Evolutionary conservation across 495 filamentous ascomycete species (phyloP), one percentile per base, ranked within the genome.

Genomic region (Cetradonia linearis): DNA sequence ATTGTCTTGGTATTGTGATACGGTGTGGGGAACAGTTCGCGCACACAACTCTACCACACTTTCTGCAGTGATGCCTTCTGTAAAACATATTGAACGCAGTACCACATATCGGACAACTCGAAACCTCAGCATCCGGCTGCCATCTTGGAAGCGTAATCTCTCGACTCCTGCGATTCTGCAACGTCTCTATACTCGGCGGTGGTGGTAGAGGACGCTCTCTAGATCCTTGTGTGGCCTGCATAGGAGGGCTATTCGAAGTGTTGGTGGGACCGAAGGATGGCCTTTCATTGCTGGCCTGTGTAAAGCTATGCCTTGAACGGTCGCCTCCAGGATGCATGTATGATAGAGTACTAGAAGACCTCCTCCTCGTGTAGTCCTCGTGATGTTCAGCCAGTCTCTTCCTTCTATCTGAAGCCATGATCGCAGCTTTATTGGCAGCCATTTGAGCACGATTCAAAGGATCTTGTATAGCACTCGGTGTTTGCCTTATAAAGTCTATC

Each of bases 11-110:
- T 59, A 98, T 95, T 1, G 86, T 95, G 68, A 98, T 97, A 44
- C 88, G 83, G 71, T 97, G 92, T 5, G 94, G 93, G 5, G 94
- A 97, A 72, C 93, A 98, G 20, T 81, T 73, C 56, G 85, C 82
- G 70, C 93, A 98, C 16, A 98, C 94, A 1, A 98, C 94, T 33
- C 91, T 80, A 8, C 93, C 93, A 71, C 93, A 98, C 76, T 96
- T 96, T 56, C 91, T 90, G 73, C 91, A 96, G 69, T 96, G 91
- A 70, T 96, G 91, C 67, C 92, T 93, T 56, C 91, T 79, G 69
- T 89, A 82, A 78, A 87, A 95, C 66, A 95, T 89, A 66, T 79
- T 87, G 66, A 96, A 96, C 20, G 78, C 76, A 4, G 76, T 83
- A 33, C 71, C 70, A 63, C 91, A 96, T 44, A 96, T 95, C 1